phyloP scores from a whole-genome alignment of 2,329 filamentous ascomycete genomes.

The Ophiosphaerella korrae region DNA sequence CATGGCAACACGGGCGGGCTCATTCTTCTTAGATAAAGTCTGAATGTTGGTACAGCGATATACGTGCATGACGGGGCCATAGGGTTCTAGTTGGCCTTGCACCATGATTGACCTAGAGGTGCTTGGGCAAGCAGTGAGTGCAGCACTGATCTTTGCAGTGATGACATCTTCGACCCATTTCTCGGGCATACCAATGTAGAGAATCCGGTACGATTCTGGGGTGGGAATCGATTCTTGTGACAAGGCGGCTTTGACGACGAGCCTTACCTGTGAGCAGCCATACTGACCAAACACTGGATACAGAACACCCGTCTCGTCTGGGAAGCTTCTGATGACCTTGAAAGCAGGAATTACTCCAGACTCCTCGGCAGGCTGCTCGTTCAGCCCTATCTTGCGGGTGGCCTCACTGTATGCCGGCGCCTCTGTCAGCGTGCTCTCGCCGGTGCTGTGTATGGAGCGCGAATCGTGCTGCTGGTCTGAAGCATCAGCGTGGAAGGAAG shows the following conservation, averaged over 20 bases:
- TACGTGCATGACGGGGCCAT: constrained; percentile 34
- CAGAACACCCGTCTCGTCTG: constrained; percentile 24
- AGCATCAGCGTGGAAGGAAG: constrained; percentile 25
- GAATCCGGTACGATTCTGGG: constrained; percentile 37
- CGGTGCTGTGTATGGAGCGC: constrained; percentile 19
- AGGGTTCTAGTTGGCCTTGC: constrained; percentile 39
- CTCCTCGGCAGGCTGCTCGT: constrained; percentile 26
- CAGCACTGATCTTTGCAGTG: constrained; percentile 36
- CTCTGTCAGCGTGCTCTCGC: constrained; percentile 40
- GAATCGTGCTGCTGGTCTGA: constrained; percentile 21
- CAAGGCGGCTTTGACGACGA: constrained; percentile 37
- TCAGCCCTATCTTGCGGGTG: constrained; percentile 26
- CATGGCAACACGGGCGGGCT: constrained; percentile 13
- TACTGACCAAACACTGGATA: constrained; percentile 35
- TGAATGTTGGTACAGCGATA: constrained; percentile 33
- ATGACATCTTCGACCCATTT: constrained; percentile 40
- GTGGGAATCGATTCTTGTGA: constrained; percentile 30
- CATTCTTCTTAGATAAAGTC: constrained; percentile 10
- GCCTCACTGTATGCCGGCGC: constrained; percentile 28
- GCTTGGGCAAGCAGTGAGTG: constrained; percentile 36
- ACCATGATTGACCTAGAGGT: constrained; percentile 44
- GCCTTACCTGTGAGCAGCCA: constrained; percentile 30
- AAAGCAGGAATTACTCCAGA: constrained; percentile 20
- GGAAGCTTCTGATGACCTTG: constrained; percentile 30
- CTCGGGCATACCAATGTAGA: constrained; percentile 39